A percentile compares a stretch with the other conserved stretches of the same genome.
phyloP scores from a whole-genome alignment of 495 filamentous ascomycete species.

The Trichoderma asperelloides region DNA sequence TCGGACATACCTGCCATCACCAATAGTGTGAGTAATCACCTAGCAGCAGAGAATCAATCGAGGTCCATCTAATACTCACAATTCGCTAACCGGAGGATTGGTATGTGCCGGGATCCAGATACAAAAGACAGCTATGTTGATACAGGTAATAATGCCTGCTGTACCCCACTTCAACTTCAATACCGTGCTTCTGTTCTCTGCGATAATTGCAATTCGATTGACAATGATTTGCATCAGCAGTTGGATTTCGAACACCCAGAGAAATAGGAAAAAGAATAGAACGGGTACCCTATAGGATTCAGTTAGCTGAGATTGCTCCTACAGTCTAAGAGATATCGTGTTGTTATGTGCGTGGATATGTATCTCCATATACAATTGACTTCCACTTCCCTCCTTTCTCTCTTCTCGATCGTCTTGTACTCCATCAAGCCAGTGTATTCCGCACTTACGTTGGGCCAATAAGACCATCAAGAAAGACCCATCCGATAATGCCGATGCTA shows the following conservation, averaged over 20 bases:
- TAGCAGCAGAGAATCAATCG: not conserved
- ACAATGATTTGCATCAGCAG: constrained; percentile 41
- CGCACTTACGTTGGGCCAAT: constrained; percentile 23
- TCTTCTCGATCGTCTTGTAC: not conserved
- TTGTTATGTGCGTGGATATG: not conserved
- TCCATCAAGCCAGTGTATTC: not conserved
- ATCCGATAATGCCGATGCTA: constrained; percentile 27
- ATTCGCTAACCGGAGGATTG: constrained; percentile 17
- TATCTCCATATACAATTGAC: not conserved
- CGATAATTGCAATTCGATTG: constrained; percentile 37
- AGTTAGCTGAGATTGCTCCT: not conserved
- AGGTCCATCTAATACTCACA: not conserved
- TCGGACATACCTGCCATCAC: constrained; percentile 19
- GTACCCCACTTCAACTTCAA: constrained; percentile 32
- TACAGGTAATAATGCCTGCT: constrained; percentile 28
- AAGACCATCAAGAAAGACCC: constrained; percentile 27
- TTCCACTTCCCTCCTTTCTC: not conserved
- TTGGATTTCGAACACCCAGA: constrained; percentile 34
- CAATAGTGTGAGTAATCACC: not conserved
- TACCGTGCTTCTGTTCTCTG: constrained; percentile 19
- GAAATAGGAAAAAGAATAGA: constrained; percentile 20
- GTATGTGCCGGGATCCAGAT: constrained; percentile 42
- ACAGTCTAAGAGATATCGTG: not conserved
- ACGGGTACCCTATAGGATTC: constrained; percentile 15
- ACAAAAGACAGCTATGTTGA: constrained; percentile 39